Percentiles rank a stretch among this genome's conserved stretches.
phyloP scores from a whole-genome alignment of 768 basidiomycete genomes.

The Amanita pseudoporphyria region DNA sequence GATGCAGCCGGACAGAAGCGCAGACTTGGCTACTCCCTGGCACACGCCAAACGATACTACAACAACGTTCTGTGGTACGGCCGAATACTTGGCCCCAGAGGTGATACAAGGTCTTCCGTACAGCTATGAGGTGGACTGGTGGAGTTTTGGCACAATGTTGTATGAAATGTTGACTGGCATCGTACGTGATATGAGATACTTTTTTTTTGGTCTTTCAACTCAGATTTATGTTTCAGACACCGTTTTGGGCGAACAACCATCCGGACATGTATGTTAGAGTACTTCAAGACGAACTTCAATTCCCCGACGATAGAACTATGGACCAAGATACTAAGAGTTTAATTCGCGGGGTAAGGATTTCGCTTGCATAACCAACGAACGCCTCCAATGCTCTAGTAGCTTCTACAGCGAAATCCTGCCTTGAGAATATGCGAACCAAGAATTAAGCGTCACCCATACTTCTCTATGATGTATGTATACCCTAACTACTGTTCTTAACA shows the following conservation, averaged over 20 bases:
- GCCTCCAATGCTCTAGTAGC: constrained; percentile 29
- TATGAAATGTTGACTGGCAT: constrained; percentile 97
- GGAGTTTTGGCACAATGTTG: constrained; percentile 96
- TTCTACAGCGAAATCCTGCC: constrained; percentile 88
- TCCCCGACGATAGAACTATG: constrained; percentile 86
- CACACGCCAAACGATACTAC: constrained; percentile 59
- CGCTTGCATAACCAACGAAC: constrained; percentile 7
- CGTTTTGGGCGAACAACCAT: constrained; percentile 89
- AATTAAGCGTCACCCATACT: constrained; percentile 92
- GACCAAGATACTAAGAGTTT: constrained; percentile 94
- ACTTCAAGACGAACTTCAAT: constrained; percentile 80
- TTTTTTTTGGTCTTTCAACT: constrained; percentile 10
- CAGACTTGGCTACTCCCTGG: constrained; percentile 49
- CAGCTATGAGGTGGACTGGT: constrained; percentile 95
- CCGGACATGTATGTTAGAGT: constrained; percentile 93
- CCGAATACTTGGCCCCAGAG: constrained; percentile 94
- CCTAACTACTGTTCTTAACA: constrained; percentile 5
- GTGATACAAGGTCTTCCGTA: constrained; percentile 89
- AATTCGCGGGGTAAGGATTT: constrained; percentile 74
- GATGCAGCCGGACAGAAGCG: constrained; percentile 59
- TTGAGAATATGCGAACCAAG: constrained; percentile 88
- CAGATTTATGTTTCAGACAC: constrained; percentile 45
- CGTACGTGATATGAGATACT: constrained; percentile 26
- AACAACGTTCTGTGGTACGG: constrained; percentile 90
- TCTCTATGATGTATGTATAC: constrained; percentile 75